A percentile compares a stretch with the other conserved stretches of the same genome.
Conservation (phyloP, 2,329 filamentous ascomycete genomes). For the Fusarium setosum region DNA sequence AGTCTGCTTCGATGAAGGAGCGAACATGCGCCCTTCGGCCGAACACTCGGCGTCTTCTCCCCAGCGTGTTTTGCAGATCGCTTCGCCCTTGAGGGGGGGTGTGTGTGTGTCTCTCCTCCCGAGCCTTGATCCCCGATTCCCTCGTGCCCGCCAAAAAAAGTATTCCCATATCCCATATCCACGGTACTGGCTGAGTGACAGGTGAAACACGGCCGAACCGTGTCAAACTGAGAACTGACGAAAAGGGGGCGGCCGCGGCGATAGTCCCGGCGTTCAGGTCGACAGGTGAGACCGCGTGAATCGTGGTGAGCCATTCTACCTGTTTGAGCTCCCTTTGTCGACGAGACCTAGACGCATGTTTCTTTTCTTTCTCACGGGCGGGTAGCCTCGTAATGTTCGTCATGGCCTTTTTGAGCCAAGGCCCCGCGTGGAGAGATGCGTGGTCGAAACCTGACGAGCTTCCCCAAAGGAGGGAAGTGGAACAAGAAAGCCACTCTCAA, state of each 20-base stretch:
- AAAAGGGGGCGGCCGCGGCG: slow-evolving; percentile 22
- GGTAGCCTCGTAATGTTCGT: neutral
- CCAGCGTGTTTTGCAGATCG: slow-evolving; percentile 20
- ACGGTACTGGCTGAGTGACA: slow-evolving; percentile 34
- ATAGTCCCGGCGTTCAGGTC: slow-evolving; percentile 33
- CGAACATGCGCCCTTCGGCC: slow-evolving; percentile 15
- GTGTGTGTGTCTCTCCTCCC: slow-evolving; percentile 5
- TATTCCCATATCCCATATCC: slow-evolving; percentile 31
- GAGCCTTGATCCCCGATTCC: neutral
- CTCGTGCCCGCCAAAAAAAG: neutral
- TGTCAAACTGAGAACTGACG: slow-evolving; percentile 26
- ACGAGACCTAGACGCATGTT: slow-evolving; percentile 4
- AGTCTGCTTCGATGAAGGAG: slow-evolving; percentile 6
- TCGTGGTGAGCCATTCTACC: slow-evolving; percentile 6
- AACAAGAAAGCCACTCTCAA: slow-evolving; percentile 21
- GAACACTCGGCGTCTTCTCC: slow-evolving; percentile 13
- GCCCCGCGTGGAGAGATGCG: neutral
- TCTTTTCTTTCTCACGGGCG: slow-evolving; percentile 3
- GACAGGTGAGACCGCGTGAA: slow-evolving; percentile 28
- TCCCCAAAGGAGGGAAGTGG: slow-evolving; percentile 8
- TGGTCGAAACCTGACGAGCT: neutral
- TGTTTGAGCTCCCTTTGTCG: slow-evolving; percentile 25
- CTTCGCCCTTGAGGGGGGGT: slow-evolving; percentile 29
- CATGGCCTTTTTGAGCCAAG: slow-evolving; percentile 12
- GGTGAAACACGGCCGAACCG: slow-evolving; percentile 18